These are phyloP conservation scores for Glutinoglossum americanum DNA, from an alignment of 495 filamentous ascomycete genomes.

Conservation along the genomic window DNA sequence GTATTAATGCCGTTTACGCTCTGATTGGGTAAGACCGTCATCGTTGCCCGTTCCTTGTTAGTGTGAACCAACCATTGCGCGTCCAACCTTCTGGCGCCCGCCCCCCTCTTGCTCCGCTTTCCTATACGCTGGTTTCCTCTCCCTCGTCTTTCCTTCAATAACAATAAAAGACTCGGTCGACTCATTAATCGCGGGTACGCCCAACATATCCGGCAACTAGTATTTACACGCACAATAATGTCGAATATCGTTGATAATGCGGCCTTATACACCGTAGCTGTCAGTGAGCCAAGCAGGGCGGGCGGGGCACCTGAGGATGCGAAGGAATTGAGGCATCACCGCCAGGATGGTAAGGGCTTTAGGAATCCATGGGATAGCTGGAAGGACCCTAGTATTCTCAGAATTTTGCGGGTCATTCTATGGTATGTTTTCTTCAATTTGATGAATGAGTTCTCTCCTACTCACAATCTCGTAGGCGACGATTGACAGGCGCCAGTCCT, in stretches of 20 bases:
- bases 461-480: conserved; percentile 23
- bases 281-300: not conserved
- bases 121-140: not conserved
- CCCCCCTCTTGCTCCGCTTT: not conserved
- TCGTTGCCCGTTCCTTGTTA: not conserved
- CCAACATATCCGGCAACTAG: not conserved
- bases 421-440: conserved; percentile 1
- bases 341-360: conserved; percentile 33
- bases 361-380: conserved; percentile 25
- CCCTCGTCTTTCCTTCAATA: not conserved
- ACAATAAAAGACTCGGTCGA: not conserved
- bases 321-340: conserved; percentile 32
- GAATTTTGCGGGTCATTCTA: not conserved
- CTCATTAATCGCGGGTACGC: not conserved
- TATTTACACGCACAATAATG: not conserved
- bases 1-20: too few species aligned
- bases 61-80: not conserved
- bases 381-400: not conserved
- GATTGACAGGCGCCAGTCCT: conserved; percentile 33
- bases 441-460: not conserved
- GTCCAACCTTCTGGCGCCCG: not conserved
- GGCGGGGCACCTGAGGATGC: conserved; percentile 31
- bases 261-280: not conserved
- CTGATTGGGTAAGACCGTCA: too few species aligned
- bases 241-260: not conserved